A percentile compares a stretch with the other conserved stretches of the same genome.
Conservation (phyloP, 2,329 filamentous ascomycete species). For the Zymoseptoria crescenta region DNA sequence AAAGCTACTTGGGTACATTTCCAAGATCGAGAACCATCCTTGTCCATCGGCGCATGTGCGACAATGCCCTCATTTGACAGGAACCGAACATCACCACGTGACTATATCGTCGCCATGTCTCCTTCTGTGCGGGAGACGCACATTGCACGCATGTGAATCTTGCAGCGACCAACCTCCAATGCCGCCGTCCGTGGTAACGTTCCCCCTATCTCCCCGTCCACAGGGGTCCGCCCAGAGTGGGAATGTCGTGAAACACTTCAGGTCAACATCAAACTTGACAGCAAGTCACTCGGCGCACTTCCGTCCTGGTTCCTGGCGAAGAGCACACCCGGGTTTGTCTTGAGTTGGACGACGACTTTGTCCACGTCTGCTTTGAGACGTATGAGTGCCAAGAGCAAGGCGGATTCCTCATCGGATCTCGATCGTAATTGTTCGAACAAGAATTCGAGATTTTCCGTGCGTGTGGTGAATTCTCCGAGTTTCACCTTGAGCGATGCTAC, state of each 20-base stretch:
- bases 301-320: not conserved
- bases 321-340: conserved; percentile 2
- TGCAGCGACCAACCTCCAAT: not conserved
- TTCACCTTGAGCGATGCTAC: conserved; percentile 11
- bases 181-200: not conserved
- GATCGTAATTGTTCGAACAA: conserved; percentile 15
- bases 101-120: not conserved
- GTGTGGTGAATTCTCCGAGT: conserved; percentile 9
- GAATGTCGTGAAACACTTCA: not conserved
- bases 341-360: conserved; percentile 12
- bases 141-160: not conserved
- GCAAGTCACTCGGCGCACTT: not conserved
- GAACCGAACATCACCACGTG: not conserved
- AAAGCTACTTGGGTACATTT: not conserved
- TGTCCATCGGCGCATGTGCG: not conserved
- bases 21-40: not conserved
- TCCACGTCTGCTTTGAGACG: conserved; percentile 15
- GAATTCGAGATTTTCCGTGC: conserved; percentile 13
- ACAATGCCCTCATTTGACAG: not conserved
- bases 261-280: not conserved
- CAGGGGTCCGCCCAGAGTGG: not conserved
- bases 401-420: conserved; percentile 15
- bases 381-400: conserved; percentile 14
- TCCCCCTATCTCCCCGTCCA: too few species aligned
- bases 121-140: not conserved